Base-by-base conservation (phyloP, 1,284 basidiomycete species). In the Rhodotorula sp. region DNA sequence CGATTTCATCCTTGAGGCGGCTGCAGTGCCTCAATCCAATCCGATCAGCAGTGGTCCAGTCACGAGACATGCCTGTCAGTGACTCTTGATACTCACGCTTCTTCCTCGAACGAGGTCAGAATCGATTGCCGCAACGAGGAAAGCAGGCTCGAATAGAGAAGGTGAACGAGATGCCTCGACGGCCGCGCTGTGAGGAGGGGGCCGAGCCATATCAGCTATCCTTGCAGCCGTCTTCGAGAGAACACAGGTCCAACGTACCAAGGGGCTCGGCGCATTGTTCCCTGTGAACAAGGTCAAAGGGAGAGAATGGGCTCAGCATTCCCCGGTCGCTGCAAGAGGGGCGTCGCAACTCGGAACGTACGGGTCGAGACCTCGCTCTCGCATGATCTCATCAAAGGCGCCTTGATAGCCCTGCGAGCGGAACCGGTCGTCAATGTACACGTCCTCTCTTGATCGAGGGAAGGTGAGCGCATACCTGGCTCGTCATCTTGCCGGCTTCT, bases 111-210 rank as follows among this genome's bases (percentile, higher is more conserved):
- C 5, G 57, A 59, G 2, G 59, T 18, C 2, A 64, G 49, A 49
- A 74, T 58, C 21, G 59, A 43, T 0, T 59, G 39, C 16, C 62
- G 64, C 5, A 72, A 46, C 8, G 54, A 31, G n/a, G 26, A 5
- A n/a, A 74, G 63, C 4, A 71, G 59, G 5, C 49, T 8, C 23
- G 65, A 58, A 59, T 72, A 74, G 49, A 70, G 63, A 14, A 64
- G 48, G 65, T 70, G 73, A 39, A 68, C 70, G n/a, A 74, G 67
- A 31, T 69, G 65, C 20, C 68, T 62, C 3, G 62, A 18, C 0
- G 73, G 68, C 3, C 65, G 70, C 8, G 70, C 70, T 72, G 67
- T 6, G 29, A 3, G 20, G 6, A 21, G 16, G 1, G 5, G 23
- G 23, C 1, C 1, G 16, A 8, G 31, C 54, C 49, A 63, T 39